Evolutionary conservation across 169 alveolate species (phyloP), one percentile per base, ranked within the genome.

Genomic region (Toxoplasma gondii): DNA sequence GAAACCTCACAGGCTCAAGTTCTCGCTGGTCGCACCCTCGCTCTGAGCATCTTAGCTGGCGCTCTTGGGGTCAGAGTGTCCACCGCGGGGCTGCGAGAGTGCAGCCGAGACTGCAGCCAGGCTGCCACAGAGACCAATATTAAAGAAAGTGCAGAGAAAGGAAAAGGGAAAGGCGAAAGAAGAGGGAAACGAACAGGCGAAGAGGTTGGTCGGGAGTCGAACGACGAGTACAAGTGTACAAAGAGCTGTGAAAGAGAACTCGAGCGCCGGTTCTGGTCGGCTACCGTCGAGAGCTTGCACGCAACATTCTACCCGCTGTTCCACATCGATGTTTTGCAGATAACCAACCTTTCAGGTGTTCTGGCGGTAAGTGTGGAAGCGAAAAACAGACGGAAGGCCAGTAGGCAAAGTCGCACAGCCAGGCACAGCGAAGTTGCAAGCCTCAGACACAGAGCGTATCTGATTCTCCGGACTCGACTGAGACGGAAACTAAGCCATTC

Each of bases 21-120:
- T 9, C 34, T 64, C 78, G n/a, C 29, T 9, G 78, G 78, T 29
- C 90, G 90, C n/a, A 0, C 69, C 27, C 41, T 41, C 54, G 90
- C 90, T 12, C 67, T 82, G 34, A 82, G 90, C 38, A 82, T 82
- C 90, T 22, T 82, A 10, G 90, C 90, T 10, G 90, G 90, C 17
- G 54, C 90, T 24, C 41, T 82, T 5, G 90, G 90, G 4, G 90
- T 43, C 34, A 64, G 67, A 31, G 67, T 45, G 39, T 45, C 90
- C 1, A 34, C 83, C 43, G 39, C 34, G 39, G 83, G 39, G 0
- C 16, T 70, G 4, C 34, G 43, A 24, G 34, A 9, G 39, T 70
- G 43, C 39, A 10, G 43, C 16, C 0, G 83, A 70, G 83, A 12
- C 43, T 31, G 34, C 83, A 9, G 43, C 39, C 31, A 4, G 39